Percentiles rank a stretch among this genome's conserved stretches.
Evolutionary conservation across 2,329 filamentous ascomycete species (phyloP).

Genomic region (Scolecobasidium constrictum): DNA sequence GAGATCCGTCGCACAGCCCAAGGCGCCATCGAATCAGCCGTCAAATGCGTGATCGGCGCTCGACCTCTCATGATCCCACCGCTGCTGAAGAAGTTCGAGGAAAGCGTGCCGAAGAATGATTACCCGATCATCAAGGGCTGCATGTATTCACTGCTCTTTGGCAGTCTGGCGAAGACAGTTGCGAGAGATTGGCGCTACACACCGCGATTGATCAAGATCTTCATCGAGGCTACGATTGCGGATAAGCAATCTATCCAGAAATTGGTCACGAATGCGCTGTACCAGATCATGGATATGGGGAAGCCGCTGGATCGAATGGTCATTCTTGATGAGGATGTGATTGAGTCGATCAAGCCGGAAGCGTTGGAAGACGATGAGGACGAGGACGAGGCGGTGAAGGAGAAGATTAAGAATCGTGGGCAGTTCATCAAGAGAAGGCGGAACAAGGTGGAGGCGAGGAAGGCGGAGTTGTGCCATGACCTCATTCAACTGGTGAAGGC

Average conservation of each 20-base stretch:
- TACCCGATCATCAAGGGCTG: conserved; percentile 90
- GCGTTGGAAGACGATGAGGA: conserved; percentile 21
- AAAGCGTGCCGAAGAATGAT: conserved; percentile 68
- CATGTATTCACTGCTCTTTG: conserved; percentile 82
- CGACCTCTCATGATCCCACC: conserved; percentile 81
- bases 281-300: conserved; percentile 83
- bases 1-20: conserved; percentile 94
- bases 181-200: conserved; percentile 92
- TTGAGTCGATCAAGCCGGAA: conserved; percentile 60
- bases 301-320: conserved; percentile 80
- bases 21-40: conserved; percentile 79
- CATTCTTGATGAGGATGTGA: conserved; percentile 59
- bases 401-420: conserved; percentile 54
- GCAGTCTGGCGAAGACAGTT: conserved; percentile 77
- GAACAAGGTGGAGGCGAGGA: conserved; percentile 69
- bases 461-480: conserved; percentile 68
- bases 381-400: conserved; percentile 35
- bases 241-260: conserved; percentile 94
- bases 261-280: conserved; percentile 69
- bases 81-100: conserved; percentile 67
- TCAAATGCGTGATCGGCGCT: conserved; percentile 83
- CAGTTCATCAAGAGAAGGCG: conserved; percentile 66
- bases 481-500: conserved; percentile 65
- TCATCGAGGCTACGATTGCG: conserved; percentile 78
- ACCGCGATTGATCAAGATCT: conserved; percentile 77